These are phyloP conservation scores for Aureobasidium subglaciale DNA, from an alignment of 2,329 filamentous ascomycete species.

Conservation along the genomic window DNA sequence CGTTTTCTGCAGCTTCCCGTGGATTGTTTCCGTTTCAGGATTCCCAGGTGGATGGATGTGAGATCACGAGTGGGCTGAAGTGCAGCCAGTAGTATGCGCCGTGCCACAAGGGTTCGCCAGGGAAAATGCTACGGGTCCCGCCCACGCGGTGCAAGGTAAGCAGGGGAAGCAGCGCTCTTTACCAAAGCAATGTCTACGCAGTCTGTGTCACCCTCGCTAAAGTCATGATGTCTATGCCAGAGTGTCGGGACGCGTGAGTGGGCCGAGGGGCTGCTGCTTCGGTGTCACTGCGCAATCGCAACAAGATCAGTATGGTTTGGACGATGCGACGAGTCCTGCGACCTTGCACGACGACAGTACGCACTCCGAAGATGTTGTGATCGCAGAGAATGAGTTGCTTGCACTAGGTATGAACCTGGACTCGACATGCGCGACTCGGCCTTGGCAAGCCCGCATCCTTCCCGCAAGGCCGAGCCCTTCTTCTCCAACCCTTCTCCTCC, in stretches of 20 bases:
- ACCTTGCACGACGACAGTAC: slow-evolving; percentile 5
- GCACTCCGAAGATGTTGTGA: neutral
- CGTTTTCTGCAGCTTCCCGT: slow-evolving; percentile 15
- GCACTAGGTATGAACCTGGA: neutral
- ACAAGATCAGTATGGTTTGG: neutral
- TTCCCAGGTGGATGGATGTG: slow-evolving; percentile 11
- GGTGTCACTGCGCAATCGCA: neutral
- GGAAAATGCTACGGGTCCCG: neutral
- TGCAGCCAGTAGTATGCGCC: slow-evolving; percentile 4
- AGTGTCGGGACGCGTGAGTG: slow-evolving; percentile 8
- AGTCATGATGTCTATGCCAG: slow-evolving; percentile 11
- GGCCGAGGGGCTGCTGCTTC: neutral
- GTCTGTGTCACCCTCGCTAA: slow-evolving; percentile 11
- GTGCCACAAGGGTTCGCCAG: slow-evolving; percentile 5
- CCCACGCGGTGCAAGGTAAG: slow-evolving; percentile 15
- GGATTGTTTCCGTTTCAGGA: slow-evolving; percentile 10
- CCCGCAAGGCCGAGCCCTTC: neutral
- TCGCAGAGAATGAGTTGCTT: neutral
- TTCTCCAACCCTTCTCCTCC: neutral
- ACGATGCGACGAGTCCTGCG: neutral
- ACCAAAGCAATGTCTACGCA: slow-evolving; percentile 7
- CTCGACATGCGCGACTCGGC: neutral
- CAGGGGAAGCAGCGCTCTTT: neutral
- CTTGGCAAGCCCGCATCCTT: slow-evolving; percentile 6
- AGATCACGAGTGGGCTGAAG: slow-evolving; percentile 12